Conservation (phyloP, 345 rosid genomes). For the Firmiana major region DNA sequence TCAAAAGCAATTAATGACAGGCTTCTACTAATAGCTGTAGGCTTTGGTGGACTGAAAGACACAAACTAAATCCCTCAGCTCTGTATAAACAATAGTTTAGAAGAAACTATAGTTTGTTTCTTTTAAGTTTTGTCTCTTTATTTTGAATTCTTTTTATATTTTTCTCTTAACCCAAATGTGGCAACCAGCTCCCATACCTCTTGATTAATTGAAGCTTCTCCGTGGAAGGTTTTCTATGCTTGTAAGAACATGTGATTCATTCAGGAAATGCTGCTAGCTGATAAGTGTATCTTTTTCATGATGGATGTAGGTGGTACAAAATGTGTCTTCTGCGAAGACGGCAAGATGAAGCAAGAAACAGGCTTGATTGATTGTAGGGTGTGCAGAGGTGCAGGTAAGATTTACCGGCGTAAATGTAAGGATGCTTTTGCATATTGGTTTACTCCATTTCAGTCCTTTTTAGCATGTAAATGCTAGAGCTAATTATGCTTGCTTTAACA, state of each 20-base stretch:
- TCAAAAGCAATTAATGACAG: background rate
- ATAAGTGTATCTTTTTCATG: background rate
- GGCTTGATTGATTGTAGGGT: constrained; percentile 73
- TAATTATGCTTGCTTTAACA: background rate
- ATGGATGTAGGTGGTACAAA: constrained; percentile 73
- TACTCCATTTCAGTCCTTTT: background rate
- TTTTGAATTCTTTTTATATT: background rate
- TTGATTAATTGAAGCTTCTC: background rate
- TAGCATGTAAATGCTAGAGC: background rate
- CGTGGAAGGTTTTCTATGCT: background rate
- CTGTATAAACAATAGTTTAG: background rate
- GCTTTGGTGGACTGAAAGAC: background rate
- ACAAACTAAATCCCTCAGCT: background rate
- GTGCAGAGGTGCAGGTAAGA: constrained; percentile 90
- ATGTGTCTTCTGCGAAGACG: constrained; percentile 74
- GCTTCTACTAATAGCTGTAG: background rate
- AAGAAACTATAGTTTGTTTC: background rate
- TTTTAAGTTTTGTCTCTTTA: background rate
- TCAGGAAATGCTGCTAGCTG: background rate
- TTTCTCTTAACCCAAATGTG: background rate
- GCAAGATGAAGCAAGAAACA: constrained; percentile 83
- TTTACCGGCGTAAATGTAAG: background rate
- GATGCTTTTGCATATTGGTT: background rate
- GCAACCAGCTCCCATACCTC: background rate
- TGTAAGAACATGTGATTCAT: background rate